These are phyloP conservation scores for Poa pratensis DNA, from an alignment of 176 grass and related monocot species.

Conservation along the genomic window DNA sequence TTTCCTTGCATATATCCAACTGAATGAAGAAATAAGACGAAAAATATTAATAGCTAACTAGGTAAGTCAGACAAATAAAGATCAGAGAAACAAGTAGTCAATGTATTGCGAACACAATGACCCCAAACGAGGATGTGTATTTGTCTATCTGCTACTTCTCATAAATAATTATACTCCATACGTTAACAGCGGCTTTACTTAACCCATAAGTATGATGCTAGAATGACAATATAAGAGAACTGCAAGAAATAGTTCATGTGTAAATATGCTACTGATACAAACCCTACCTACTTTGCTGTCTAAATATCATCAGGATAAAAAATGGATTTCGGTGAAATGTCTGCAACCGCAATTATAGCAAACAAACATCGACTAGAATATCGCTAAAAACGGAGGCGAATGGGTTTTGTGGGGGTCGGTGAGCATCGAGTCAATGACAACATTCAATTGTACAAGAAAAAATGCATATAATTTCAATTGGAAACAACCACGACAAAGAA, in stretches of 20 bases:
- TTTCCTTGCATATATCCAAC: slow-evolving; percentile 99
- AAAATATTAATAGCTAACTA: slow-evolving; percentile 38
- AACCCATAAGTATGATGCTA: slow-evolving; percentile 19
- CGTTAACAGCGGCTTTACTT: slow-evolving; percentile 16
- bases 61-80: slow-evolving; percentile 21
- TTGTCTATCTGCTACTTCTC: slow-evolving; percentile 18
- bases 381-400: background rate
- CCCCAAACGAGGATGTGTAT: slow-evolving; percentile 25
- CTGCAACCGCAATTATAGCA: background rate
- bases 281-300: background rate
- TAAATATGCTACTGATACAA: background rate
- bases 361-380: background rate
- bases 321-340: slow-evolving; percentile 6
- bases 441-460: slow-evolving; percentile 31
- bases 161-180: slow-evolving; percentile 28
- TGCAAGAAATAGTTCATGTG: background rate
- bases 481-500: slow-evolving; percentile 30
- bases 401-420: background rate
- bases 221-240: slow-evolving; percentile 20
- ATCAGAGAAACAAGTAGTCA: background rate
- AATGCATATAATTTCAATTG: background rate
- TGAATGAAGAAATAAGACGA: slow-evolving; percentile 46
- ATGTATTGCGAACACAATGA: slow-evolving; percentile 23
- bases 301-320: background rate
- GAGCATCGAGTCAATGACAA: background rate